These are phyloP conservation scores for Colletotrichum magnum DNA, from an alignment of 2,329 filamentous ascomycete genomes.

Conservation along the genomic window DNA sequence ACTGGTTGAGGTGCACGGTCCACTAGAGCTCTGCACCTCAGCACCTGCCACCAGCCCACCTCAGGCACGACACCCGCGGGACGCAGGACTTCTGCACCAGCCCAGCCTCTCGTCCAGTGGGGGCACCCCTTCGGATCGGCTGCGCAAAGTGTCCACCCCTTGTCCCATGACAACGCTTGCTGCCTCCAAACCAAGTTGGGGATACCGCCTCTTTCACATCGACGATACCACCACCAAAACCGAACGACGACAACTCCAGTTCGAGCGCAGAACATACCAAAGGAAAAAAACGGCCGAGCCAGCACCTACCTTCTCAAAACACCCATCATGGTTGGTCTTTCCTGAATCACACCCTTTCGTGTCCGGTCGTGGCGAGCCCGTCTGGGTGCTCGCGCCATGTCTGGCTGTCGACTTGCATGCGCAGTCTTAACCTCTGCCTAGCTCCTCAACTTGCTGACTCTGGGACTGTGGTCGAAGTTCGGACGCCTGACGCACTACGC, in stretches of 20 bases:
- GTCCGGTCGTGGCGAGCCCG: constrained; percentile 30
- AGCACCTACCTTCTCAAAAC: constrained; percentile 18
- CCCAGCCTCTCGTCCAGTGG: constrained; percentile 7
- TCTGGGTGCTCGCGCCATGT: constrained; percentile 25
- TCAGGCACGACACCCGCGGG: constrained; percentile 5
- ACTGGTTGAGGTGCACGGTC: constrained; percentile 22
- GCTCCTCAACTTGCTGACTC: constrained; percentile 77
- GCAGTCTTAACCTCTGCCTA: constrained; percentile 62
- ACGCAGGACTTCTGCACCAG: constrained; percentile 9
- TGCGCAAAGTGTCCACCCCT: constrained; percentile 29
- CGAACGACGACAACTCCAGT: not conserved
- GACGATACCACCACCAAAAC: constrained; percentile 6
- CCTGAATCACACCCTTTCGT: not conserved
- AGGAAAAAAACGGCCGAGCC: constrained; percentile 5
- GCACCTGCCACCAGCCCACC: not conserved
- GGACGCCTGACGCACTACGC: constrained; percentile 95
- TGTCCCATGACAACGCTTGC: constrained; percentile 34
- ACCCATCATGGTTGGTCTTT: constrained; percentile 35
- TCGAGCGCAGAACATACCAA: not conserved
- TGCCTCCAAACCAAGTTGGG: constrained; percentile 12
- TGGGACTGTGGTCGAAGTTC: constrained; percentile 83
- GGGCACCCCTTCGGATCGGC: constrained; percentile 5
- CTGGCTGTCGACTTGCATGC: constrained; percentile 33
- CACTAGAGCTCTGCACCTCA: constrained; percentile 17
- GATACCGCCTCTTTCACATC: constrained; percentile 26